Evolutionary conservation across 2,329 filamentous ascomycete species (phyloP).

Genomic region (Ploettnerulaceae sp.): DNA sequence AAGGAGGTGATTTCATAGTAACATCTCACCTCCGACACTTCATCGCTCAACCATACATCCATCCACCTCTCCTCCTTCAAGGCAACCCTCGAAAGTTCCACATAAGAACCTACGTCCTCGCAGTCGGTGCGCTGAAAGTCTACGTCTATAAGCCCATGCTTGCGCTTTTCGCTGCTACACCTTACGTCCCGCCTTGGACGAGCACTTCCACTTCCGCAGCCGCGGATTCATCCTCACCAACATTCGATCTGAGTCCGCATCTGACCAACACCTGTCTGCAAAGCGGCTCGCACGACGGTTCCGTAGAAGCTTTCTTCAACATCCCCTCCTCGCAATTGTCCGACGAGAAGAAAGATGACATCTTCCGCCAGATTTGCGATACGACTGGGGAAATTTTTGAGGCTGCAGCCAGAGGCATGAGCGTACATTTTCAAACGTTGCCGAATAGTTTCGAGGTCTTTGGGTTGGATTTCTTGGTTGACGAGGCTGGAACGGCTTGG

Average conservation of each 20-base stretch:
- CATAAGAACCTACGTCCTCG: slow-evolving; percentile 85
- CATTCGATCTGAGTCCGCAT: slow-evolving; percentile 63
- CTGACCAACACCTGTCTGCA: slow-evolving; percentile 96
- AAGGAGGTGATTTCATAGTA: slow-evolving; percentile 55
- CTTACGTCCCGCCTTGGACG: slow-evolving; percentile 62
- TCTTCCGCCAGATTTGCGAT: slow-evolving; percentile 69
- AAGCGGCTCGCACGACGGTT: slow-evolving; percentile 51
- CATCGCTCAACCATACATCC: slow-evolving; percentile 90
- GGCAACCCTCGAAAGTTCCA: slow-evolving; percentile 78
- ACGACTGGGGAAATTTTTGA: slow-evolving; percentile 78
- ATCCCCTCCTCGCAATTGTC: slow-evolving; percentile 38
- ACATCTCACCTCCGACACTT: slow-evolving; percentile 94
- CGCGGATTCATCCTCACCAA: slow-evolving; percentile 19
- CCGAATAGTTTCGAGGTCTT: slow-evolving; percentile 89
- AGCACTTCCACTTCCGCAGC: slow-evolving; percentile 27
- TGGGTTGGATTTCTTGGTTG: slow-evolving; percentile 85
- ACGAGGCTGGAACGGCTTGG: slow-evolving; percentile 59
- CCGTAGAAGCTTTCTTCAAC: slow-evolving; percentile 71
- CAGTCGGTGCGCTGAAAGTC: slow-evolving; percentile 70
- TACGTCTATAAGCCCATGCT: slow-evolving; percentile 91
- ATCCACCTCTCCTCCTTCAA: slow-evolving; percentile 72
- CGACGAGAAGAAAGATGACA: slow-evolving; percentile 41
- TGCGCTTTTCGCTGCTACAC: slow-evolving; percentile 76
- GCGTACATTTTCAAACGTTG: slow-evolving; percentile 85
- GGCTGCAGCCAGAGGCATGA: slow-evolving; percentile 77